Evolutionary conservation across 176 grass and related monocot species (phyloP), one percentile per base, ranked within the genome.

Genomic region (Otatea glauca): DNA sequence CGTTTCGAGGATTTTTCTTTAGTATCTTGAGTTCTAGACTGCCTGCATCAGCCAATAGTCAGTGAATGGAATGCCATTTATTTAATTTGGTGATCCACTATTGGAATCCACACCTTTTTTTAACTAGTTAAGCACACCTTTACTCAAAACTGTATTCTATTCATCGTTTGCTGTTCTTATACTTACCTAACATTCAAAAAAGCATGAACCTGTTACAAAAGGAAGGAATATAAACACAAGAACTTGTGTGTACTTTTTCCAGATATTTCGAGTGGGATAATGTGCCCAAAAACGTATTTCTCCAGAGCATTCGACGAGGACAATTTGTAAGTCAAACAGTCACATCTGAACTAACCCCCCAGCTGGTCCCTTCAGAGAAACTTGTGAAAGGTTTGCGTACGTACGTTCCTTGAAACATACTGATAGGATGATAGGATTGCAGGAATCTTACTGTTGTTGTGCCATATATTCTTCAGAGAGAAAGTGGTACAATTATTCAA

Each of bases 401-500:
- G 68, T 6, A 58, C 21, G 21, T 8, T 21, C 55, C 55, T 34
- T 21, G 77, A 77, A 78, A 71, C 72, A 10, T 64, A 18, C 20
- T 71, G 63, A 63, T 24, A 62, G 24, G 32, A 25, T 71, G 63
- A 63, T 24, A 62, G 24, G 42, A 37, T 63, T 12, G 37, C 25
- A 48, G 45, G 65, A 86, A 90, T 86, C 66, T 56, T 23, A 14
- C 2, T 11, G 18, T 64, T 8, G 24, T 1, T 14, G 53, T 64
- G 1, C 64, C 41, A 68, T 53, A 80, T 81, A 83, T 90, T 86
- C 72, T 78, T 35, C 16, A 17, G 5, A 32, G 43, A 17, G 13
- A 77, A 81, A 45, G 60, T 41, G 10, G 29, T 18, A 9, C 79
- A 83, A 90, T 79, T 79, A 90, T 83, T 70, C 32, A 85, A 27